Evolutionary conservation across 495 filamentous ascomycete species (phyloP).

Genomic region (Penicillium coprophilum): DNA sequence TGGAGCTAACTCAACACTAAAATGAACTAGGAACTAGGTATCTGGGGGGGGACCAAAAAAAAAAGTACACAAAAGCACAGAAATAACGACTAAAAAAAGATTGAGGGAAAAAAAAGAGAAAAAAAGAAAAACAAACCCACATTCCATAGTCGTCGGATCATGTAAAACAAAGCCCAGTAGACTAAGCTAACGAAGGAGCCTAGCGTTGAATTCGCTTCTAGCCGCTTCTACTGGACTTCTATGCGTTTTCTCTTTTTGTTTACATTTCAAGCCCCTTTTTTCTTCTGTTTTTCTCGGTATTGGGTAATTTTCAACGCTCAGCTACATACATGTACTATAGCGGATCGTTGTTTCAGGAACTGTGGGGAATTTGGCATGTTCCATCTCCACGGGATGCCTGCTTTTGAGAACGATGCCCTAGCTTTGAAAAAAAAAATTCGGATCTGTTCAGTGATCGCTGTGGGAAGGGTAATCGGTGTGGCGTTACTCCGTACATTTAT

Average conservation of each 20-base stretch:
- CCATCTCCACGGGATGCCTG: constrained; percentile 16
- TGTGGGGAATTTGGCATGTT: constrained; percentile 29
- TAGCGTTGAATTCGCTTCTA: constrained; percentile 7
- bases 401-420: neutral
- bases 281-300: constrained; percentile 5
- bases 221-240: constrained; percentile 10
- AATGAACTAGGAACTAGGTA: neutral
- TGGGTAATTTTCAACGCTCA: constrained; percentile 15
- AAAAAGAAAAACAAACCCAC: neutral
- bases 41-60: neutral
- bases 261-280: constrained; percentile 5
- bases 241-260: constrained; percentile 14
- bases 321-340: constrained; percentile 19
- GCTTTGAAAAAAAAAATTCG: too few relatives aligned
- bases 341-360: constrained; percentile 29
- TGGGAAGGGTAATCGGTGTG: neutral
- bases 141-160: constrained; percentile 2
- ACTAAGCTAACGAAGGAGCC: neutral
- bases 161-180: constrained; percentile 12
- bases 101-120: neutral
- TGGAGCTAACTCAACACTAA: neutral
- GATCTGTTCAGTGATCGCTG: neutral
- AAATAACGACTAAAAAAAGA: neutral
- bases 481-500: too few relatives aligned
- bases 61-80: neutral